phyloP scores from a whole-genome alignment of 495 filamentous ascomycete species.

The Peziza echinospora region DNA sequence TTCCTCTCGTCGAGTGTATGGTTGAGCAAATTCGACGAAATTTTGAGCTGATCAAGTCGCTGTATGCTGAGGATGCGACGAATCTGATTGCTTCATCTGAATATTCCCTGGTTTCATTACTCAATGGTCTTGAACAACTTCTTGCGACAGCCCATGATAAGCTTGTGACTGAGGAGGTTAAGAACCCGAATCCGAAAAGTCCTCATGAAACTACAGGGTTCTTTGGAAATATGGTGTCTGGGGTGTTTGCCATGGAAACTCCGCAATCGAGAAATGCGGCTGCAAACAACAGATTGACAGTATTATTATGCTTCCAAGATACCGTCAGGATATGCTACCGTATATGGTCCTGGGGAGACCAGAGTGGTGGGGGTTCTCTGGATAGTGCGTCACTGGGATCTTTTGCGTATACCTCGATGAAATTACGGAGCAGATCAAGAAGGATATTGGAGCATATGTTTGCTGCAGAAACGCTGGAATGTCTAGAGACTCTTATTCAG shows the following conservation, averaged over 20 bases:
- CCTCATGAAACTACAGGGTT: constrained; percentile 77
- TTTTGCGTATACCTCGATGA: constrained; percentile 68
- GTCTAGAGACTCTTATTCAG: constrained; percentile 69
- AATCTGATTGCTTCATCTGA: constrained; percentile 30
- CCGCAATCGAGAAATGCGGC: constrained; percentile 50
- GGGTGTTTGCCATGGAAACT: constrained; percentile 64
- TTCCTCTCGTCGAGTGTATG: constrained; percentile 76
- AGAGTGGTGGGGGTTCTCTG: constrained; percentile 30
- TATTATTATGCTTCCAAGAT: constrained; percentile 91
- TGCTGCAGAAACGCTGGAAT: constrained; percentile 82
- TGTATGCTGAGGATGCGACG: constrained; percentile 22
- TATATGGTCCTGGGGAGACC: constrained; percentile 84
- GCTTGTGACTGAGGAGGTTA: constrained; percentile 53
- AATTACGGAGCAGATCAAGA: constrained; percentile 72
- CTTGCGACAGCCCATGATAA: constrained; percentile 74
- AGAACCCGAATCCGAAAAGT: constrained; percentile 41
- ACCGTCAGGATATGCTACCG: constrained; percentile 73
- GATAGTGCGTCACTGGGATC: constrained; percentile 57
- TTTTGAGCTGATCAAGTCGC: constrained; percentile 30
- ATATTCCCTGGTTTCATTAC: constrained; percentile 47
- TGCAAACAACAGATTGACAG: constrained; percentile 83
- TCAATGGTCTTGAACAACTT: constrained; percentile 77
- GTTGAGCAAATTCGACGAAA: constrained; percentile 49
- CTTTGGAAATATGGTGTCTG: constrained; percentile 92
- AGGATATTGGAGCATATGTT: constrained; percentile 84